These are phyloP conservation scores for Penicillium concentricum DNA, from an alignment of 2,329 filamentous ascomycete genomes.

Conservation along the genomic window DNA sequence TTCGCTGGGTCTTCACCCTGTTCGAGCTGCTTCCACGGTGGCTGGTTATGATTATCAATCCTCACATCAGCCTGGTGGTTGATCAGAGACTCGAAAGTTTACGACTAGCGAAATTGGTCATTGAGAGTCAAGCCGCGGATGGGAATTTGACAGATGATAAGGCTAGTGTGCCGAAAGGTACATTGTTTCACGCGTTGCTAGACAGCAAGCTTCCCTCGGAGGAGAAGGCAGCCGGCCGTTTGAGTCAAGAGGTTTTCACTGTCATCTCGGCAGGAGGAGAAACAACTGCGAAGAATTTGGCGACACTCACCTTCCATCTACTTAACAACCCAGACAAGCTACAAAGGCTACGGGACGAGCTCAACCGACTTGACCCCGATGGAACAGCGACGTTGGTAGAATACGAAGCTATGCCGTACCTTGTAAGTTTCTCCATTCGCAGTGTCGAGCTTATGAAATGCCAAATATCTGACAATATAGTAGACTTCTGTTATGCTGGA, in stretches of 20 bases:
- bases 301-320: conserved; percentile 33
- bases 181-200: conserved; percentile 29
- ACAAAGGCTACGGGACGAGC: conserved; percentile 26
- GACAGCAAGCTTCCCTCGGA: conserved; percentile 35
- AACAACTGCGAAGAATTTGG: conserved; percentile 28
- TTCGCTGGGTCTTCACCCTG: conserved; percentile 22
- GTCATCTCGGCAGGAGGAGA: conserved; percentile 31
- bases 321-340: conserved; percentile 27
- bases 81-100: conserved; percentile 14
- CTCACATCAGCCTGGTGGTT: conserved; percentile 15
- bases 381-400: conserved; percentile 22
- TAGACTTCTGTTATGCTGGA: conserved; percentile 31
- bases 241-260: conserved; percentile 29
- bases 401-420: conserved; percentile 30
- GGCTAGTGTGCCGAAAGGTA: conserved; percentile 1
- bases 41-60: conserved; percentile 20
- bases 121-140: conserved; percentile 4
- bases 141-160: background rate
- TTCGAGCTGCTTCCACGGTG: conserved; percentile 22
- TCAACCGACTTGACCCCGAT: conserved; percentile 27
- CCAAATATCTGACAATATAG: background rate
- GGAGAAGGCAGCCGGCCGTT: conserved; percentile 32
- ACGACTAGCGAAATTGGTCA: conserved; percentile 10
- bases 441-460: too few species aligned
- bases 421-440: conserved; percentile 18